Conservation (phyloP, 2,329 filamentous ascomycete genomes). For the Aspergillus fischeri region DNA sequence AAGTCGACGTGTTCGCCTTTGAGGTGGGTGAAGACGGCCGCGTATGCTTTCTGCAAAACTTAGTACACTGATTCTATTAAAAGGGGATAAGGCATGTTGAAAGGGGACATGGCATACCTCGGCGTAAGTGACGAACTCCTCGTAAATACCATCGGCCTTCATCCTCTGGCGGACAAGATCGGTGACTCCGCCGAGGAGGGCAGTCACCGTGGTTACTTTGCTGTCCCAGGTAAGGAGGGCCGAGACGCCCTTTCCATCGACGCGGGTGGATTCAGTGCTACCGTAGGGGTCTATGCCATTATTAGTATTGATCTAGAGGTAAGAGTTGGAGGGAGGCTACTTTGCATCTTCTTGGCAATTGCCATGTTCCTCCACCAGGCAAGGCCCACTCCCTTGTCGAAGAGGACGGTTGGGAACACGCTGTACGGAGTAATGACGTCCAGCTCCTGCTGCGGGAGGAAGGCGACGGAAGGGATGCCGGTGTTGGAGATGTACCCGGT, state of each 20-base stretch:
- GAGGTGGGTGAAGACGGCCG: constrained; percentile 8
- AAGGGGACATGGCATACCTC: background rate
- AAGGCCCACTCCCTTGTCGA: constrained; percentile 37
- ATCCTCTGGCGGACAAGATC: constrained; percentile 38
- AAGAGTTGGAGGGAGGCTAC: background rate
- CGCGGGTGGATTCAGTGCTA: constrained; percentile 39
- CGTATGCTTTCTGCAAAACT: constrained; percentile 6
- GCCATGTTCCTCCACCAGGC: constrained; percentile 45
- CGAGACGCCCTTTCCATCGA: constrained; percentile 39
- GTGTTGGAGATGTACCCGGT: constrained; percentile 42
- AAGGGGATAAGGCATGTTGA: background rate
- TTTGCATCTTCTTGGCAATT: constrained; percentile 36
- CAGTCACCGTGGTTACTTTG: constrained; percentile 41
- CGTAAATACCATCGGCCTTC: constrained; percentile 36
- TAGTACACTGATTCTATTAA: background rate
- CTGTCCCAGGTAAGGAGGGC: constrained; percentile 44
- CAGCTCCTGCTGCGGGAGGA: constrained; percentile 38
- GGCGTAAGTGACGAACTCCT: constrained; percentile 23
- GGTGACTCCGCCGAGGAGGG: constrained; percentile 37
- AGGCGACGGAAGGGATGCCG: constrained; percentile 40
- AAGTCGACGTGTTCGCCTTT: constrained; percentile 10
- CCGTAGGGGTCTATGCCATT: constrained; percentile 28
- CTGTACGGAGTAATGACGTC: constrained; percentile 43
- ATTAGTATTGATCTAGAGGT: background rate
- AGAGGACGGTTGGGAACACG: constrained; percentile 37